Conservation (phyloP, 371 early-diverging fungal genomes). For the Apophysomyces elegans region DNA sequence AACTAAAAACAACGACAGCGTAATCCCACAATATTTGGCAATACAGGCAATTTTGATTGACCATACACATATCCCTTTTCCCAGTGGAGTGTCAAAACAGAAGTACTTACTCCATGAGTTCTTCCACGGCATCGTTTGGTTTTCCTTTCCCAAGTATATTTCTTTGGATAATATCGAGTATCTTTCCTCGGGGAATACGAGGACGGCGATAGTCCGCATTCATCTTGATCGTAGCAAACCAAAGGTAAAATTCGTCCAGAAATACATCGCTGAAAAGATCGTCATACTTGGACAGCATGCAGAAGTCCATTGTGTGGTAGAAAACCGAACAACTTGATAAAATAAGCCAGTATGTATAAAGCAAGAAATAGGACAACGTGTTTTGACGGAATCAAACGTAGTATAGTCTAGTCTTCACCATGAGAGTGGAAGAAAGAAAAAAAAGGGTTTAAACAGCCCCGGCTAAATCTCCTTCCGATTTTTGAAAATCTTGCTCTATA, state of each 20-base stretch:
- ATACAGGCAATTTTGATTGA: neutral
- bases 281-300: constrained; percentile 67
- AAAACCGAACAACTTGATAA: constrained; percentile 4
- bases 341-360: neutral
- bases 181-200: constrained; percentile 35
- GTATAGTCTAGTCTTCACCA: too few species aligned
- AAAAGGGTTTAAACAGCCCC: too few species aligned
- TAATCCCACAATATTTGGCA: neutral
- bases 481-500: too few species aligned
- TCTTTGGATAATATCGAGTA: constrained; percentile 59
- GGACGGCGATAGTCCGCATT: constrained; percentile 41
- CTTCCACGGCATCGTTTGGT: constrained; percentile 42
- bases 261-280: constrained; percentile 73
- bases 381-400: too few species aligned
- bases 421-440: too few species aligned
- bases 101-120: constrained; percentile 28
- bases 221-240: constrained; percentile 74
- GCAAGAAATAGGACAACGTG: too few species aligned
- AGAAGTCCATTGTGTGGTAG: constrained; percentile 50
- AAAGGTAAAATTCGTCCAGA: constrained; percentile 65
- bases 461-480: too few species aligned
- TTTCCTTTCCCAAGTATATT: constrained; percentile 47
- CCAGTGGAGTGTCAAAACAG: neutral
- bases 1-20: neutral
- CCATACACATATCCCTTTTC: neutral